Evolutionary conservation across 768 basidiomycete species (phyloP), one percentile per base, ranked within the genome.

Genomic region (Hemileccinum impolitum): DNA sequence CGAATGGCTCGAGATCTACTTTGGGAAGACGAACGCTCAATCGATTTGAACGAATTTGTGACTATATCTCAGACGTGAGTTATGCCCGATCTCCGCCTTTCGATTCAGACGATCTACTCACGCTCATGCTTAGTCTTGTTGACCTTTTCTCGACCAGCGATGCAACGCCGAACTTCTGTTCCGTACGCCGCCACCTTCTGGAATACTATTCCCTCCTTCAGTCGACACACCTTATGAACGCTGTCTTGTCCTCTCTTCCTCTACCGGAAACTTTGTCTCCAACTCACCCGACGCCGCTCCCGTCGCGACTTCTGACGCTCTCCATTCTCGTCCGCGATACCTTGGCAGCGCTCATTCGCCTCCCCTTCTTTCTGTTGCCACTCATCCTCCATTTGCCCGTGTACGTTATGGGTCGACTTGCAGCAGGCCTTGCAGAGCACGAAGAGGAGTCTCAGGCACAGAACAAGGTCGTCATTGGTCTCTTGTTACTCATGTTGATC

Each of bases 371-470:
- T 73, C 62, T 91, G 48, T 67, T 96, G 41, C 95, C 95, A 1
- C 75, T 96, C 25, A 62, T 95, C 47, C 72, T 94, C 45, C 90
- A 93, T 50, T 67, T 83, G 12, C 96, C 96, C 4, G 83, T 88
- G 39, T 98, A 98, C 69, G 69, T 84, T 51, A 83, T 95, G 74
- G 86, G 82, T 12, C 76, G 84, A 26, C 60, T 85, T 44, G 92
- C 90, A 39, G 88, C 87, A 17, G 71, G 78, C 39, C 70, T 95
- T 32, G 83, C 79, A 31, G 78, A 87, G 60, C 82, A 92, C 52
- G 94, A 97, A 64, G 87, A 97, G 67, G 95, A 97, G 66, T 87
- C 91, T 11, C 87, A 91, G 67, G 96, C 95, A 38, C 94, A 98
- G 75, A 98, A 92, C 75, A 99, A 99, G 75, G 81, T 96, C 39